Percentiles rank a stretch among this genome's conserved stretches.
Conservation (phyloP, 306 rosid genomes). For the Comarum palustre region DNA sequence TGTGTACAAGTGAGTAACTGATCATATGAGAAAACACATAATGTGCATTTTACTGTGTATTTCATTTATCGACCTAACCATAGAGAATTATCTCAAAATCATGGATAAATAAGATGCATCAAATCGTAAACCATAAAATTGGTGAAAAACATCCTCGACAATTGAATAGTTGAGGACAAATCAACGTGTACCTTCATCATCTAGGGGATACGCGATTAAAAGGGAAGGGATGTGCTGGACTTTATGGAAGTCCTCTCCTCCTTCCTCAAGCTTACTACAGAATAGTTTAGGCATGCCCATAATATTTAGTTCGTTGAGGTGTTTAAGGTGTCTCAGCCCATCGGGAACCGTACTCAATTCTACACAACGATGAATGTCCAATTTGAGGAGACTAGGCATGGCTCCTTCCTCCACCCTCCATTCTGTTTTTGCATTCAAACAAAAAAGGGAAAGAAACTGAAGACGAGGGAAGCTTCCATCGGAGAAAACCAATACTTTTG, state of each 20-base stretch:
- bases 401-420: conserved; percentile 45
- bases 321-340: conserved; percentile 4
- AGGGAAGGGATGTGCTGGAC: conserved; percentile 51
- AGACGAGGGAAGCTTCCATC: conserved; percentile 40
- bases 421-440: conserved; percentile 26
- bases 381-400: conserved; percentile 37
- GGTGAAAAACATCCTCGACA: too few species aligned
- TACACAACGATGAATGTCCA: fast-evolving
- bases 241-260: conserved; percentile 45
- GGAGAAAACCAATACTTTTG: conserved; percentile 32
- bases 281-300: conserved; percentile 28
- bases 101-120: too few species aligned
- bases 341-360: not conserved
- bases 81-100: too few species aligned
- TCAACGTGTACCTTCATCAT: not conserved
- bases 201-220: not conserved
- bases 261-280: conserved; percentile 30
- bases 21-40: too few species aligned
- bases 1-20: too few species aligned
- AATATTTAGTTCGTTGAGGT: too few species aligned
- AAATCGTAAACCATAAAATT: too few species aligned
- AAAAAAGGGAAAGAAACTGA: conserved; percentile 22
- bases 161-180: too few species aligned
- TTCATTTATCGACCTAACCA: too few species aligned
- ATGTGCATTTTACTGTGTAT: too few species aligned